Percentiles rank a stretch among this genome's conserved stretches.
phyloP scores from a whole-genome alignment of 345 rosid genomes.

The Excoecaria cochinchinensis region DNA sequence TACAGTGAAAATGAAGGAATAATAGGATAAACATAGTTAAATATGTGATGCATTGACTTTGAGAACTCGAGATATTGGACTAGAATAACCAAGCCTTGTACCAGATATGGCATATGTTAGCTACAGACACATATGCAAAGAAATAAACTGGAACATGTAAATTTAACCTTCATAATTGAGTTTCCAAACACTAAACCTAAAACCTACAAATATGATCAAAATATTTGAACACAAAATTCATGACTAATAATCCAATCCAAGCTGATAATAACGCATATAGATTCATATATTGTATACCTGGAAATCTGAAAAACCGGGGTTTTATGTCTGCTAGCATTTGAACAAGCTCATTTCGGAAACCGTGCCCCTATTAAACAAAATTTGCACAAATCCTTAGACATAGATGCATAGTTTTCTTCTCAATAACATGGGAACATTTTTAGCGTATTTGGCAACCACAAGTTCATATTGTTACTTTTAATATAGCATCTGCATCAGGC shows the following conservation, averaged over 20 bases:
- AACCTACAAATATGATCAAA: neutral
- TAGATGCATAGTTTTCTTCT: neutral
- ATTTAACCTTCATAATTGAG: neutral
- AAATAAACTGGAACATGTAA: neutral
- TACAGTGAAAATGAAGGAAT: neutral
- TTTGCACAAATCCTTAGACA: neutral
- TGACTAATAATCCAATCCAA: neutral
- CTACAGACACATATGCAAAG: neutral
- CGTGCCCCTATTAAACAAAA: constrained; percentile 70
- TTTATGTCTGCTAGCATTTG: constrained; percentile 69
- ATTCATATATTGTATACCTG: constrained; percentile 44
- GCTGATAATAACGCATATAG: neutral
- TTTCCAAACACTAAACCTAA: neutral
- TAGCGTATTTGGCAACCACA: neutral
- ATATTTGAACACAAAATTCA: neutral
- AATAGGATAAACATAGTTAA: neutral
- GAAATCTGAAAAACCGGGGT: constrained; percentile 88
- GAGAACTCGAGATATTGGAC: neutral
- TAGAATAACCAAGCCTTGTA: neutral
- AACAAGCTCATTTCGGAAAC: constrained; percentile 78
- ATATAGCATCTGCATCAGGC: neutral
- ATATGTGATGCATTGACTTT: neutral
- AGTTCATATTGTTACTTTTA: neutral
- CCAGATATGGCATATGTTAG: neutral
- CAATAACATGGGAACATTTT: neutral